Evolutionary conservation across 2,329 filamentous ascomycete genomes (phyloP).

Genomic region (Fusarium sarcochroum): DNA sequence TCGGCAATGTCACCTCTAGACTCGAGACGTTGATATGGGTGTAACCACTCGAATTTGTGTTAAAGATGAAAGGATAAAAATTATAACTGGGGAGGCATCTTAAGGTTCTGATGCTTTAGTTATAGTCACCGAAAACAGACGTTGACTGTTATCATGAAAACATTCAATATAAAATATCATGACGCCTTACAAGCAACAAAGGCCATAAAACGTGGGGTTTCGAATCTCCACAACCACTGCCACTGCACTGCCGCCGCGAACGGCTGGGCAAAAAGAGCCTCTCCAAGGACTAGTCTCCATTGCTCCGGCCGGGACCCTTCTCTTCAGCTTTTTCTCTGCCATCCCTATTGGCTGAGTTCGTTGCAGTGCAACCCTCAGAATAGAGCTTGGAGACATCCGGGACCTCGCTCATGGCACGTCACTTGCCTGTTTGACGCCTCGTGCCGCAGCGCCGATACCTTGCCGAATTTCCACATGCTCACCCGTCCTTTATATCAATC

Average conservation of each 20-base stretch:
- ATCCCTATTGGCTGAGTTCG: constrained; percentile 23
- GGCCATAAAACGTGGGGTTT: constrained; percentile 18
- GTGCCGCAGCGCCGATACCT: constrained; percentile 44
- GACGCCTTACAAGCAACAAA: not conserved
- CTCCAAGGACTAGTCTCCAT: constrained; percentile 42
- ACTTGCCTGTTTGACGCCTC: constrained; percentile 40
- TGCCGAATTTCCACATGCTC: constrained; percentile 17
- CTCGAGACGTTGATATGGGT: not conserved
- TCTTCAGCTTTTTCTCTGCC: constrained; percentile 12
- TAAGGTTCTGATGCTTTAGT: too few species aligned
- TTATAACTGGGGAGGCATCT: not conserved
- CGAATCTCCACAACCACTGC: constrained; percentile 21
- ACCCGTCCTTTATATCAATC: constrained; percentile 11
- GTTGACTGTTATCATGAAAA: not conserved
- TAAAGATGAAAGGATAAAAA: too few species aligned
- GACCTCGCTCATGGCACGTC: constrained; percentile 36
- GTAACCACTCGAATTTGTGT: not conserved
- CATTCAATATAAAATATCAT: not conserved
- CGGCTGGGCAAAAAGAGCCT: constrained; percentile 16
- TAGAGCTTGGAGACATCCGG: constrained; percentile 14
- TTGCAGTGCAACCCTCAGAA: constrained; percentile 3
- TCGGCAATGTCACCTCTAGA: constrained; percentile 5
- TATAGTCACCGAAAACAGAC: too few species aligned
- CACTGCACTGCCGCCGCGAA: constrained; percentile 5
- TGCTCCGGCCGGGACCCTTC: constrained; percentile 40